phyloP scores from a whole-genome alignment of 257 asterid species.

The Gentiana straminea region DNA sequence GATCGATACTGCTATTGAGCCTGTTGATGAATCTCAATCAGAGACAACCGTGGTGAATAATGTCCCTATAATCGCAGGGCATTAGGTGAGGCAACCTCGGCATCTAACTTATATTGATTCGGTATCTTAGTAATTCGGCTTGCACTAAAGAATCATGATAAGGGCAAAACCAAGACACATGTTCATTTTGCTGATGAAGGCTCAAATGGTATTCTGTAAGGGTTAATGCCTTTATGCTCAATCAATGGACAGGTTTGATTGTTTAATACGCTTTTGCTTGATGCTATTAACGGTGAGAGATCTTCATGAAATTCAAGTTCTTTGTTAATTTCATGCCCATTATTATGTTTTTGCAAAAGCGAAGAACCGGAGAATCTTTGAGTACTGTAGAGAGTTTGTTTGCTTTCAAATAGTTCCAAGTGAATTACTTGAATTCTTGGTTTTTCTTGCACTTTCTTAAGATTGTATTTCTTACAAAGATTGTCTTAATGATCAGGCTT shows the following conservation, averaged over 20 bases:
- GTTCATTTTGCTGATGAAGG: slow-evolving; percentile 8
- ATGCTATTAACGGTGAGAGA: slow-evolving; percentile 17
- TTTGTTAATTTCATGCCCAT: slow-evolving; percentile 7
- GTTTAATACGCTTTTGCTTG: slow-evolving; percentile 12
- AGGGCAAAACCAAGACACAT: slow-evolving; percentile 13
- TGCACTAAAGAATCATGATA: slow-evolving; percentile 9
- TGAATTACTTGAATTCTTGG: slow-evolving; percentile 18
- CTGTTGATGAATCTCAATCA: too few species aligned
- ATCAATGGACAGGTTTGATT: slow-evolving; percentile 18
- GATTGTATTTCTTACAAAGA: slow-evolving; percentile 11
- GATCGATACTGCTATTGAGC: too few species aligned
- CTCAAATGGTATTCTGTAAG: slow-evolving; percentile 6
- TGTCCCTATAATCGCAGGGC: too few species aligned
- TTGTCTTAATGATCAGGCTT: slow-evolving; percentile 9
- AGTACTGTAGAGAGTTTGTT: slow-evolving; percentile 13
- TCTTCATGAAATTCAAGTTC: slow-evolving; percentile 10
- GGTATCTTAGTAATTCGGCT: neutral
- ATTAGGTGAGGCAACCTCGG: too few species aligned
- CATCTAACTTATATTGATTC: too few species aligned
- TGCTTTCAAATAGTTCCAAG: slow-evolving; percentile 13
- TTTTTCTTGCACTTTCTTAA: slow-evolving; percentile 8
- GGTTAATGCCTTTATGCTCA: slow-evolving; percentile 14
- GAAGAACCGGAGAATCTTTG: slow-evolving; percentile 12
- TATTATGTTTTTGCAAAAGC: slow-evolving; percentile 13
- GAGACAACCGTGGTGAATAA: too few species aligned